A percentile compares a stretch with the other conserved stretches of the same genome.
Evolutionary conservation across 495 filamentous ascomycete species (phyloP).

Genomic region (Penicillium argentinense): DNA sequence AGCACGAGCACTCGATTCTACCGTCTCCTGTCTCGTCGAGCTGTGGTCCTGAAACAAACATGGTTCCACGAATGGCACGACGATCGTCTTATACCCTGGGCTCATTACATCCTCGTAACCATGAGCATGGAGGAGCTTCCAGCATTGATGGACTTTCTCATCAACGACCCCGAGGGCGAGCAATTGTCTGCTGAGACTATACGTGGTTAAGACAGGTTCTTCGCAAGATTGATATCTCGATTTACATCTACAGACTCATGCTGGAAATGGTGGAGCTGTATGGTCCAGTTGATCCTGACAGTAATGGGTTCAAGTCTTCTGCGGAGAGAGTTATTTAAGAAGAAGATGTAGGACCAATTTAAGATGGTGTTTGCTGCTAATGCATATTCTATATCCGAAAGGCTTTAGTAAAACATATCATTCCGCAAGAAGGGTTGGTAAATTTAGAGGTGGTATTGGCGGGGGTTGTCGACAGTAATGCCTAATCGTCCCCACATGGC

Average conservation of each 20-base stretch:
- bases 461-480: conserved; percentile 12
- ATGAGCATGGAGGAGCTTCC: conserved; percentile 47
- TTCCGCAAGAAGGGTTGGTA: too few relatives aligned
- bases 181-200: conserved; percentile 26
- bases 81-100: conserved; percentile 53
- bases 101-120: conserved; percentile 53
- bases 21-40: conserved; percentile 43
- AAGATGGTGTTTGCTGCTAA: not conserved
- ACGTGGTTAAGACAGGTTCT: conserved; percentile 41
- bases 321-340: not conserved
- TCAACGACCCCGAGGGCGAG: conserved; percentile 34
- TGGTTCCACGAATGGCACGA: conserved; percentile 59
- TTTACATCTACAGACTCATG: conserved; percentile 43
- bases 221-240: conserved; percentile 33
- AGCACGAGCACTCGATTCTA: conserved; percentile 52
- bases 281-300: not conserved
- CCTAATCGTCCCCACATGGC: conserved; percentile 45
- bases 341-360: not conserved
- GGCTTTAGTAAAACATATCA: not conserved
- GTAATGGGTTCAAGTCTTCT: not conserved
- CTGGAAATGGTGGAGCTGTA: conserved; percentile 37
- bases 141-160: conserved; percentile 39
- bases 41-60: conserved; percentile 46
- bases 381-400: not conserved
- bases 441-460: conserved; percentile 16